Base-by-base conservation (phyloP, 371 early-diverging fungal genomes). In the Rhizopus sp. region DNA sequence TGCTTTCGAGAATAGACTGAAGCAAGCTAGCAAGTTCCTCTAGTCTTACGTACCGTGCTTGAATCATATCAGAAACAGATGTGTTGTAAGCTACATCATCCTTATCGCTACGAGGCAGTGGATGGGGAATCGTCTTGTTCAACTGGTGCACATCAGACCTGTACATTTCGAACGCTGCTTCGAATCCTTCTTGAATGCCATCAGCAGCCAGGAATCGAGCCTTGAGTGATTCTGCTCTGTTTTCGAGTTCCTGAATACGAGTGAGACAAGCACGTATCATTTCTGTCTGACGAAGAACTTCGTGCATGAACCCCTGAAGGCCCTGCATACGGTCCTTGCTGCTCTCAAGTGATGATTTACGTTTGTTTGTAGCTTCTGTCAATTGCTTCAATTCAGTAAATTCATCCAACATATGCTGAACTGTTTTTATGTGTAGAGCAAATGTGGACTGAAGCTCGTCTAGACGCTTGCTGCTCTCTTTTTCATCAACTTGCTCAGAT, bases 21-120 rank as follows among this genome's bases (percentile, higher is more conserved):
- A 78, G 50, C 7, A 69, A 55, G 15, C 38, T 41, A 5, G 62
- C 60, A 0, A 73, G 45, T 32, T 73, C 72, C n/a, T 61, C 50
- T 23, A 78, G 54, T 6, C 69, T 59, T 1, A 61, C 29, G 10
- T 60, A 53, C 12, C 76, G 71, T n/a, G 64, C 65, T 9, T 62
- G 48, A 16, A 73, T 45, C 38, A 68, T 63, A 3, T 74, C 78
- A 7, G 54, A 62, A 23, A 74, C 40, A 15, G 52, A 54, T 7
- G 41, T 45, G 35, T 70, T 74, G 38, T 70, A 55, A 10, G 50
- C 44, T 3, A 50, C 49, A 37, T 75, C 72, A 6, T 60, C 50
- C 16, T 53, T 17, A 13, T 49, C 35, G 9, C 34, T 46, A n/a
- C 56, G 57, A 5, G 58, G 48, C 5, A 46, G 7, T 37, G 38